Base-by-base conservation (phyloP, 441 rosid species). In the Mallotus repandus region DNA sequence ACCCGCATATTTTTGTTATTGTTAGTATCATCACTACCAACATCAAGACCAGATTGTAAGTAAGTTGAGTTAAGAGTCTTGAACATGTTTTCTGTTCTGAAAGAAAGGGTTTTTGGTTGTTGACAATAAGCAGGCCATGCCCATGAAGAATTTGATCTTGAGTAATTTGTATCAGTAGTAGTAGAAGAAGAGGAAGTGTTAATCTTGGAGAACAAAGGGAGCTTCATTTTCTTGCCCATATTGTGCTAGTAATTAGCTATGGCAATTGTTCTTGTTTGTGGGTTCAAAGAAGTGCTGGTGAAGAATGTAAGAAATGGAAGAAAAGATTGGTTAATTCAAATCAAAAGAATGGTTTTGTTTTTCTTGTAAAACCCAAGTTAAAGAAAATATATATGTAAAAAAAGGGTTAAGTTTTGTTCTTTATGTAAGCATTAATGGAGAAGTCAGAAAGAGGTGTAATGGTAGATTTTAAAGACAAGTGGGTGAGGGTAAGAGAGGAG, bases 91-190 rank as follows among this genome's bases (percentile, higher is more conserved):
- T 64, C 67, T 29, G 64, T 11, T 69, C 89, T 80, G 71, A 88
- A 89, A 73, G 98, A 94, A 54, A 81, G 87, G 62, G 97, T 88
- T 81, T 85, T 84, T 12, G 96, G 94, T 58, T 89, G 89, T 63
- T 87, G 86, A 77, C 97, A 81, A n/a, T 77, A 93, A 70, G 89
- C 84, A 48, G 89, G 88, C 98, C 95, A 93, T 59, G 91, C 86
- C 96, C 96, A 92, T 7, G 91, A 81, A 13, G 66, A 48, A 4
- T 74, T 50, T 18, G 61, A 18, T 14, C 43, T 8, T 32, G 67
- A 50, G 10, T 22, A 45, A 38, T 62, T 64, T 19, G 61, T 22
- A 14, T 7, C 10, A 14, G 68, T 21, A 18, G 3, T 29, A 29
- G 32, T 29, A 29, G 32, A 29, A 29, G 32, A 29, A 29, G 32